A percentile compares a stretch with the other conserved stretches of the same genome.
phyloP scores from a whole-genome alignment of 108 stramenopile species.

The Cyclostephanos invisitatus region DNA sequence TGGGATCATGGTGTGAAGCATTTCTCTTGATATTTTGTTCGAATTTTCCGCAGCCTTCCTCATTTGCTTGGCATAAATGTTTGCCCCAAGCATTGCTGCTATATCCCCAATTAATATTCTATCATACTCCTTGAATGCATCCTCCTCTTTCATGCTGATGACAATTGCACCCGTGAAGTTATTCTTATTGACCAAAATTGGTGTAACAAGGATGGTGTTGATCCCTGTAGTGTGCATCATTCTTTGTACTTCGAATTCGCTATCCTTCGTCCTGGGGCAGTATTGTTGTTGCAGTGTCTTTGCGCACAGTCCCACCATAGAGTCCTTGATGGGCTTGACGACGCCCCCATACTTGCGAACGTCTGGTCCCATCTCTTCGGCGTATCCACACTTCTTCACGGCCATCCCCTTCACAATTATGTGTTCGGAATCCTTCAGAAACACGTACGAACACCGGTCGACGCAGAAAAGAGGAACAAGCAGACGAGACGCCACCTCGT shows the following conservation, averaged over 20 bases:
- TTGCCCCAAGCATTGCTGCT: constrained; percentile 36
- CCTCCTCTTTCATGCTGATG: constrained; percentile 15
- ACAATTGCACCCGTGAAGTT: constrained; percentile 27
- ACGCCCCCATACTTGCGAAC: not conserved
- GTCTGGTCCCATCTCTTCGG: constrained; percentile 23
- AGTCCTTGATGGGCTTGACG: constrained; percentile 17
- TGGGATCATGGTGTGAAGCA: constrained; percentile 44
- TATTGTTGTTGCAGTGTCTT: constrained; percentile 29
- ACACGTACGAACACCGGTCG: constrained; percentile 30
- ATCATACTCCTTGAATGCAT: constrained; percentile 34
- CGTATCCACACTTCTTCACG: constrained; percentile 19
- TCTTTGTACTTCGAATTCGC: constrained; percentile 6
- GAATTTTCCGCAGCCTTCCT: constrained; percentile 21
- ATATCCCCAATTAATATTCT: constrained; percentile 30
- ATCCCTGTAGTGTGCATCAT: constrained; percentile 15
- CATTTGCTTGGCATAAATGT: constrained; percentile 37
- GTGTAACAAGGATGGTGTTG: constrained; percentile 21
- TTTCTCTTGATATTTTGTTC: constrained; percentile 33
- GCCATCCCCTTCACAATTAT: constrained; percentile 21
- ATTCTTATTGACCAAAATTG: constrained; percentile 32
- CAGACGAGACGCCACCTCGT: constrained; percentile 23
- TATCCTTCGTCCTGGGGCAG: constrained; percentile 26
- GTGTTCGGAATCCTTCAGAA: constrained; percentile 37
- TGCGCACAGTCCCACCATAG: constrained; percentile 10
- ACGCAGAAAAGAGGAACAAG: constrained; percentile 39